A percentile compares a stretch with the other conserved stretches of the same genome.
Conservation (phyloP, 192 early-diverging fungal genomes). For the Entomortierella chlamydospora region DNA sequence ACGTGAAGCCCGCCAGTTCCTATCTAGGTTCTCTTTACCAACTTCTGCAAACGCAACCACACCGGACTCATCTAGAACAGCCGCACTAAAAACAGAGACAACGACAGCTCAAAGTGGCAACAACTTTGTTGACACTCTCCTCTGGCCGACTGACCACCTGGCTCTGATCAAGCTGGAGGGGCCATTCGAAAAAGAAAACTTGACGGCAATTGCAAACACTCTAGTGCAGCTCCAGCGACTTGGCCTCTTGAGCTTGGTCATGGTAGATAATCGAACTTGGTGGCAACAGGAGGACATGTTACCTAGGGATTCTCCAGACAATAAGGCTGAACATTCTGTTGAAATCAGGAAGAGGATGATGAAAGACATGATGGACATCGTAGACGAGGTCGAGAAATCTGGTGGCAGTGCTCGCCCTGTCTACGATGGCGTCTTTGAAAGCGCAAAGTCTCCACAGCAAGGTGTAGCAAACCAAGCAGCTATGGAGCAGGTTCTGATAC, state of each 20-base stretch:
- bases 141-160: conserved; percentile 61
- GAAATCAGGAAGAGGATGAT: conserved; percentile 57
- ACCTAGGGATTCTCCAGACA: background rate
- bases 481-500: conserved; percentile 23
- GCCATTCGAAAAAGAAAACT: conserved; percentile 55
- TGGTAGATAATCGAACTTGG: conserved; percentile 70
- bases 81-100: background rate
- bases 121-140: conserved; percentile 58
- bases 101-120: background rate
- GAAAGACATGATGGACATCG: conserved; percentile 65
- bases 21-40: conserved; percentile 61
- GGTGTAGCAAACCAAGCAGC: background rate
- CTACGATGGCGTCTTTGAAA: conserved; percentile 72
- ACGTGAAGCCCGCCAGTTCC: conserved; percentile 71
- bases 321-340: conserved; percentile 10
- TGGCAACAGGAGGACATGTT: conserved; percentile 21
- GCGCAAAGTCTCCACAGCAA: background rate
- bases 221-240: conserved; percentile 74
- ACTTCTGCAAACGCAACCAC: background rate
- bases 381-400: conserved; percentile 77
- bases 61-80: background rate
- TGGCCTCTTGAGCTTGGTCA: conserved; percentile 71
- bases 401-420: conserved; percentile 79
- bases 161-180: conserved; percentile 70
- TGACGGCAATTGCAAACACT: conserved; percentile 61